A percentile compares a stretch with the other conserved stretches of the same genome.
Conservation (phyloP, 352 stramenopile species). For the Globisporangium irregulare region DNA sequence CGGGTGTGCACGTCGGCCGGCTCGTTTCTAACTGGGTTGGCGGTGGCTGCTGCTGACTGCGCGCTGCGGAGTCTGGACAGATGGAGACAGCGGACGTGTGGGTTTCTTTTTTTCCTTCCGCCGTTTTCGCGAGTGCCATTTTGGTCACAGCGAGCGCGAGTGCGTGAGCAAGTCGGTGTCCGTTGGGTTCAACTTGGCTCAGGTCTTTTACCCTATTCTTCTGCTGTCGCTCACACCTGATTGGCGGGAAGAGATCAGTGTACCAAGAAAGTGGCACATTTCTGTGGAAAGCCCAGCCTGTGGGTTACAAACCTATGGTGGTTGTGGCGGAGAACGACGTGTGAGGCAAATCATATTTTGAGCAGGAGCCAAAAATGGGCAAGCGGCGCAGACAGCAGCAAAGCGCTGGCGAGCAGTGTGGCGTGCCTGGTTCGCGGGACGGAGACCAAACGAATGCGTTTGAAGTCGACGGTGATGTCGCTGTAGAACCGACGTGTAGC, state of each 20-base stretch:
- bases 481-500: neutral
- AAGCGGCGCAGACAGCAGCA: conserved; percentile 11
- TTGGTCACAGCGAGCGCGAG: neutral
- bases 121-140: conserved; percentile 8
- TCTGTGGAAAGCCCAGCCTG: neutral
- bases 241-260: conserved; percentile 1
- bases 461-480: neutral
- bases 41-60: neutral
- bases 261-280: conserved; percentile 3
- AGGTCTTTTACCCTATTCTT: neutral
- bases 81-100: neutral
- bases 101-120: conserved; percentile 10
- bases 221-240: neutral
- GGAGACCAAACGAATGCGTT: neutral
- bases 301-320: conserved; percentile 11
- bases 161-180: neutral
- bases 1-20: neutral
- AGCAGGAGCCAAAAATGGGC: conserved; percentile 1
- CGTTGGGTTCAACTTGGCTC: conserved; percentile 15
- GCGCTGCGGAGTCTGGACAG: neutral
- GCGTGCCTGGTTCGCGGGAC: neutral
- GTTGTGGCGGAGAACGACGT: neutral
- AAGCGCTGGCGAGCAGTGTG: neutral
- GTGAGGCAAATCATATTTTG: neutral
- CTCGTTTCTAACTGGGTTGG: neutral